Evolutionary conservation across 768 basidiomycete genomes (phyloP).

Genomic region (Suillus bovinus): DNA sequence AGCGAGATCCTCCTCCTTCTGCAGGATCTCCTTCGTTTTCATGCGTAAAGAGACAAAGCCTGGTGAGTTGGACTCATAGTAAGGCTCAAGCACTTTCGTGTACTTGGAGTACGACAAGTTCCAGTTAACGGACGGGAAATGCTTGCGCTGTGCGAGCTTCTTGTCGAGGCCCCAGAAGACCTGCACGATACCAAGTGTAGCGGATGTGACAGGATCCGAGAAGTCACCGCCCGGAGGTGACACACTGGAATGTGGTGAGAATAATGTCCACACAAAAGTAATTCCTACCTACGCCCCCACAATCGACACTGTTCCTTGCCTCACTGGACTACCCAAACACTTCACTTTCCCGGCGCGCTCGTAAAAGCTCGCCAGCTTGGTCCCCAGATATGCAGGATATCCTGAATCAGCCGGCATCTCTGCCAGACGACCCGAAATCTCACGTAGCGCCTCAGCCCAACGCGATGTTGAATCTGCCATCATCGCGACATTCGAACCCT

Average conservation of each 20-base stretch:
- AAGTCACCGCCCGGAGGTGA: slow-evolving; percentile 99
- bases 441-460: slow-evolving; percentile 98
- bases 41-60: slow-evolving; percentile 95
- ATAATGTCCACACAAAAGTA: neutral
- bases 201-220: slow-evolving; percentile 97
- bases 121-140: slow-evolving; percentile 99
- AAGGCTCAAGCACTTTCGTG: slow-evolving; percentile 87
- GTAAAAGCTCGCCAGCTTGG: slow-evolving; percentile 97
- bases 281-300: slow-evolving; percentile 86
- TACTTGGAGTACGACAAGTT: slow-evolving; percentile 99
- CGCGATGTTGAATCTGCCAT: slow-evolving; percentile 99
- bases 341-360: slow-evolving; percentile 97
- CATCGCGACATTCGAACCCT: slow-evolving; percentile 97
- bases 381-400: slow-evolving; percentile 95
- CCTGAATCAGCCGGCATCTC: slow-evolving; percentile 99
- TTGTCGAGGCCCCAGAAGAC: slow-evolving; percentile 99
- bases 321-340: slow-evolving; percentile 84
- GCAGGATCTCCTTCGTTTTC: slow-evolving; percentile 93
- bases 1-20: slow-evolving; percentile 97
- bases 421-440: slow-evolving; percentile 97
- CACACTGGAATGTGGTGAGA: slow-evolving; percentile 56
- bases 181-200: slow-evolving; percentile 97
- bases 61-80: slow-evolving; percentile 88
- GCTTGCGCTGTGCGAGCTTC: slow-evolving; percentile 97
- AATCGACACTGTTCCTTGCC: slow-evolving; percentile 95